A percentile compares a stretch with the other conserved stretches of the same genome.
These are phyloP conservation scores for Periconia digitata DNA, from an alignment of 2,329 filamentous ascomycete genomes.

Conservation along the genomic window DNA sequence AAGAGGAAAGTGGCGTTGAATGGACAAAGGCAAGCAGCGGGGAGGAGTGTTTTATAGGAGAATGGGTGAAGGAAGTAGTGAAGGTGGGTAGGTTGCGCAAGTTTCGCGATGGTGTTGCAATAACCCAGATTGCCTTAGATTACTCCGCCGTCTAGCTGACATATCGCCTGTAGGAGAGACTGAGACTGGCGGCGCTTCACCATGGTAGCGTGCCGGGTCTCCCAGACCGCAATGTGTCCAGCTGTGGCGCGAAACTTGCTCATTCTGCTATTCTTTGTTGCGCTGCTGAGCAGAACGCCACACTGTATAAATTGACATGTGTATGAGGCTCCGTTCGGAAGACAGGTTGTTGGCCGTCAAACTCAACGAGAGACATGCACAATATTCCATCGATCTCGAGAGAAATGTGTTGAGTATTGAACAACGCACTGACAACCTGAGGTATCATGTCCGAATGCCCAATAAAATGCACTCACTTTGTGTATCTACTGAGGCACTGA, in stretches of 20 bases:
- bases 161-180: slow-evolving; percentile 20
- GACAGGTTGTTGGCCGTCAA: no score
- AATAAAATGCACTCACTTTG: no score
- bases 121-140: slow-evolving; percentile 36
- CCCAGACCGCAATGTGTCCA: slow-evolving; percentile 19
- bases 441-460: no score
- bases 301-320: not conserved
- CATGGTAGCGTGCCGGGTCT: slow-evolving; percentile 9
- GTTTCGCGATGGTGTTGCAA: slow-evolving; percentile 38
- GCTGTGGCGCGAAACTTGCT: slow-evolving; percentile 39
- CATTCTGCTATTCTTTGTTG: slow-evolving; percentile 16
- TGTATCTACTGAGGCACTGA: no score
- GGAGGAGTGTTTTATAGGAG: slow-evolving; percentile 5
- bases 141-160: slow-evolving; percentile 30
- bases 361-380: not conserved
- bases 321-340: not conserved
- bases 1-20: not conserved
- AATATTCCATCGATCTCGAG: no score
- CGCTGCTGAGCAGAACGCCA: not conserved
- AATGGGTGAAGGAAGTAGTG: not conserved
- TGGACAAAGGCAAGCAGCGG: not conserved
- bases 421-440: no score
- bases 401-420: no score
- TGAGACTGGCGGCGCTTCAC: slow-evolving; percentile 33
- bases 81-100: slow-evolving; percentile 26